Evolutionary conservation across 2,329 filamentous ascomycete genomes (phyloP).

Genomic region (Alternaria metachromatica): DNA sequence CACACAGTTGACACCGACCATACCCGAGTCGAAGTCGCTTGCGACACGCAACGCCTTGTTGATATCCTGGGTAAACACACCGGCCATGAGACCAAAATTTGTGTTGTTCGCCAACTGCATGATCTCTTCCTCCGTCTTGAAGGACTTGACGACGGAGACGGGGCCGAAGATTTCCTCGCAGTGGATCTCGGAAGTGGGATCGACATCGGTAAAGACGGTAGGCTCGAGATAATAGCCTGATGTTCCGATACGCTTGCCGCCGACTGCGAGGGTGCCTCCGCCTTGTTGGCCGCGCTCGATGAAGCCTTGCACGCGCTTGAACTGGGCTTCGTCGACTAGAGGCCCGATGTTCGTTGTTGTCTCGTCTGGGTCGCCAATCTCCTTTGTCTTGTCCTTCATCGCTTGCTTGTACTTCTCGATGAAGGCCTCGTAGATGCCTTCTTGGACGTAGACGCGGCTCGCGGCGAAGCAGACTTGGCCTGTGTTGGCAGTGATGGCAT

Average conservation of each 20-base stretch:
- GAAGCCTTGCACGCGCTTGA: conserved; percentile 45
- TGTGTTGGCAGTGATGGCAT: conserved; percentile 47
- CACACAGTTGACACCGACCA: conserved; percentile 45
- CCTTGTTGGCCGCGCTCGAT: conserved; percentile 43
- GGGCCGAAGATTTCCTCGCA: conserved; percentile 50
- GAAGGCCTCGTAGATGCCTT: conserved; percentile 48
- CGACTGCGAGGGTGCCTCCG: conserved; percentile 41
- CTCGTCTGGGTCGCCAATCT: conserved; percentile 41
- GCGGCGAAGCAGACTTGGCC: conserved; percentile 50
- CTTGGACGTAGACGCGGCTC: conserved; percentile 49
- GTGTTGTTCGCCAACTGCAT: conserved; percentile 49
- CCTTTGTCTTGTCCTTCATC: conserved; percentile 39
- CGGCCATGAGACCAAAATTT: conserved; percentile 49
- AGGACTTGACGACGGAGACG: conserved; percentile 43
- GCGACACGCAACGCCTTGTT: conserved; percentile 45
- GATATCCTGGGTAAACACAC: conserved; percentile 50
- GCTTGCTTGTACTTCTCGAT: conserved; percentile 45
- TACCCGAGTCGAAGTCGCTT: conserved; percentile 43
- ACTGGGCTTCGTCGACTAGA: conserved; percentile 43
- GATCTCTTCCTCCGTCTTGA: conserved; percentile 51
- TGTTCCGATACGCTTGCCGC: conserved; percentile 41
- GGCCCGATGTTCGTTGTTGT: conserved; percentile 43
- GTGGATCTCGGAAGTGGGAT: conserved; percentile 43
- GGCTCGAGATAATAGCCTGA: conserved; percentile 46
- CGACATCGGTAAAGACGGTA: conserved; percentile 46